A percentile compares a stretch with the other conserved stretches of the same genome.
Evolutionary conservation across 495 filamentous ascomycete genomes (phyloP).

Genomic region (Lasiosphaeriaceae sp.): DNA sequence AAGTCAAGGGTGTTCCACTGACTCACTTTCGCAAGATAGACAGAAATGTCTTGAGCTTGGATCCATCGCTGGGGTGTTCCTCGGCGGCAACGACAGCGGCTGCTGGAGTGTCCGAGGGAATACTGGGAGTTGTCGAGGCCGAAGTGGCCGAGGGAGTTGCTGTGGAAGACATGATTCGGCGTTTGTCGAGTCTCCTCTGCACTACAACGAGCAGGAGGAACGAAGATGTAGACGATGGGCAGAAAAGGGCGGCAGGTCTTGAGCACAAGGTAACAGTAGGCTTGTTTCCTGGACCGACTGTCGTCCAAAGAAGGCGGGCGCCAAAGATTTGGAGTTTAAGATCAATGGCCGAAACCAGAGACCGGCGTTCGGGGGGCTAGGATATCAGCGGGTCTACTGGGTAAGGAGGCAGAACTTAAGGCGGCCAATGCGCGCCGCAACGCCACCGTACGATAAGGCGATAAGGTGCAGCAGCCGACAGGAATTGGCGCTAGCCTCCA

Average conservation of each 20-base stretch:
- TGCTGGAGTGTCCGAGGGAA: constrained; percentile 5
- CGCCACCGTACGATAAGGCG: constrained; percentile 5
- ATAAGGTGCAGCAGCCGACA: neutral
- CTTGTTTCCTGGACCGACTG: neutral
- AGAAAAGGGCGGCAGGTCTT: neutral
- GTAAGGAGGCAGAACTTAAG: neutral
- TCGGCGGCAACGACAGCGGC: constrained; percentile 25
- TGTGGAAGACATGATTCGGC: neutral
- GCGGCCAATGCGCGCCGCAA: constrained; percentile 1
- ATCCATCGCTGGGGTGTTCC: constrained; percentile 71
- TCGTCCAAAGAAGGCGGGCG: neutral
- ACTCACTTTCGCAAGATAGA: constrained; percentile 76
- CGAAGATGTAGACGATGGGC: neutral
- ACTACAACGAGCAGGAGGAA: neutral
- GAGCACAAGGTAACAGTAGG: neutral
- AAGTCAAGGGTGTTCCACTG: neutral
- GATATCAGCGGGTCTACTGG: constrained; percentile 1
- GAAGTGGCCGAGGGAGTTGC: constrained; percentile 4
- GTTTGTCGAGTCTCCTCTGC: neutral
- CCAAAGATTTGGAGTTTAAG: neutral
- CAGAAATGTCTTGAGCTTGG: constrained; percentile 79
- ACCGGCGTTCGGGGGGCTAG: neutral
- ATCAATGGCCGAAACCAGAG: neutral
- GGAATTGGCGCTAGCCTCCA: no score
- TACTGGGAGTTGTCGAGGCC: constrained; percentile 8